These are phyloP conservation scores for Cladorrhinum sp. DNA, from an alignment of 2,329 filamentous ascomycete species.

Conservation along the genomic window DNA sequence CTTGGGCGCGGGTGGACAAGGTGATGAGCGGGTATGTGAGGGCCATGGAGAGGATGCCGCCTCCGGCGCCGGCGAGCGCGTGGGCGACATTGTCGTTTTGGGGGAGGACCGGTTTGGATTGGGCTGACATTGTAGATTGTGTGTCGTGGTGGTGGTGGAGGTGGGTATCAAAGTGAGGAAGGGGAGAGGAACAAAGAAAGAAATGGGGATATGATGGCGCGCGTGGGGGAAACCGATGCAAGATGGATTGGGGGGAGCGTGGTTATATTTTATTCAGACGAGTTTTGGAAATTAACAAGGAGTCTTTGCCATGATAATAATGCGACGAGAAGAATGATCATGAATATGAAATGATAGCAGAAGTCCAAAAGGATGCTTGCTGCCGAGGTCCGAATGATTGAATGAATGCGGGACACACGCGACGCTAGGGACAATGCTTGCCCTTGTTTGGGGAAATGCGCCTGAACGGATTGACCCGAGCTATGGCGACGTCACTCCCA, in stretches of 20 bases:
- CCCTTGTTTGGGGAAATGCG: not conserved
- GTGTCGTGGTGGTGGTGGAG: not conserved
- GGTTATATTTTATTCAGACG: not conserved
- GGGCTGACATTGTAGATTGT: slow-evolving; percentile 26
- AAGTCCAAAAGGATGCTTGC: not conserved
- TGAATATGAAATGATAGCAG: not conserved
- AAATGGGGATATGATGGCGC: not conserved
- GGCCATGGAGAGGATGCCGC: slow-evolving; percentile 92
- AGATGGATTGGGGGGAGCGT: no score
- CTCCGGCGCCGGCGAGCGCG: slow-evolving; percentile 87
- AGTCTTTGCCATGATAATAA: not conserved
- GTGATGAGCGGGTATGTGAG: slow-evolving; percentile 96
- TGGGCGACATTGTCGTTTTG: slow-evolving; percentile 97
- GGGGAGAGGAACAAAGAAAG: not conserved
- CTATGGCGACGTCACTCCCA: slow-evolving; percentile 20
- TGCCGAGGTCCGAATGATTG: slow-evolving; percentile 25
- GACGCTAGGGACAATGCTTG: not conserved
- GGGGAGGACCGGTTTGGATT: slow-evolving; percentile 63
- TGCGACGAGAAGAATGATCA: not conserved
- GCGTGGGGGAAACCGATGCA: not conserved
- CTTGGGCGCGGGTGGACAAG: slow-evolving; percentile 93
- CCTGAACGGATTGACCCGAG: not conserved
- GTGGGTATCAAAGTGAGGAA: not conserved
- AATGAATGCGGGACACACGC: slow-evolving; percentile 20
- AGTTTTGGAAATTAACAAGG: not conserved